Conservation (phyloP, 805 yeast genomes). For the Naumovozyma castellii region DNA sequence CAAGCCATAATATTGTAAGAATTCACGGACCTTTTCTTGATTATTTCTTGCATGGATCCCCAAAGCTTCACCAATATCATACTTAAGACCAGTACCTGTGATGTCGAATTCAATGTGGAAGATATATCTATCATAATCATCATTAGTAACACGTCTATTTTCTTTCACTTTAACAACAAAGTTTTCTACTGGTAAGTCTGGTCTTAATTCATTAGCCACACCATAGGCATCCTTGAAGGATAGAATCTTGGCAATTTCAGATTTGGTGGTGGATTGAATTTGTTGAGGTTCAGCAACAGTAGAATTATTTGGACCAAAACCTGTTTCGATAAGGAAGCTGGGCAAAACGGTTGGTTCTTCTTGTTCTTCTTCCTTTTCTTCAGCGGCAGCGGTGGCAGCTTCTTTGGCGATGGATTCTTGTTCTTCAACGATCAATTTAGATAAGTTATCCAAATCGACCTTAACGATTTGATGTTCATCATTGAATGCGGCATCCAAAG, state of each 20-base stretch:
- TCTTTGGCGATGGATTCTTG: background rate
- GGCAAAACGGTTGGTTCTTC: slow-evolving; percentile 33
- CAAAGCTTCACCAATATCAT: slow-evolving; percentile 92
- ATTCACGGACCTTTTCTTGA: slow-evolving; percentile 51
- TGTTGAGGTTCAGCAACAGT: slow-evolving; percentile 25
- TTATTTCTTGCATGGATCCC: slow-evolving; percentile 90
- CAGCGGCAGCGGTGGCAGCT: background rate
- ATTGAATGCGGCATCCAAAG: background rate
- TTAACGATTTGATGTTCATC: background rate
- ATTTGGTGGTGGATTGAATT: slow-evolving; percentile 32
- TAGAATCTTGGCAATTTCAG: slow-evolving; percentile 57
- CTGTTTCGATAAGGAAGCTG: slow-evolving; percentile 49
- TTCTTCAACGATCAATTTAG: background rate
- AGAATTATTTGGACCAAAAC: slow-evolving; percentile 58
- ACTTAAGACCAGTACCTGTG: slow-evolving; percentile 80
- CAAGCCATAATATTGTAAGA: slow-evolving; percentile 63
- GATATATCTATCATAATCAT: slow-evolving; percentile 82
- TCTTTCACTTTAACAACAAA: slow-evolving; percentile 84
- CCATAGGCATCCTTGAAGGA: slow-evolving; percentile 75
- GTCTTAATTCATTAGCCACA: slow-evolving; percentile 56
- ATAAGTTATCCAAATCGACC: background rate
- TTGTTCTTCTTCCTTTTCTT: slow-evolving; percentile 11
- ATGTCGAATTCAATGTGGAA: slow-evolving; percentile 94
- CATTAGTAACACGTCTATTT: slow-evolving; percentile 85
- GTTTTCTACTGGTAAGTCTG: slow-evolving; percentile 79